A percentile compares a stretch with the other conserved stretches of the same genome.
Evolutionary conservation across 495 filamentous ascomycete species (phyloP).

Genomic region (Penicillium bovifimosum): DNA sequence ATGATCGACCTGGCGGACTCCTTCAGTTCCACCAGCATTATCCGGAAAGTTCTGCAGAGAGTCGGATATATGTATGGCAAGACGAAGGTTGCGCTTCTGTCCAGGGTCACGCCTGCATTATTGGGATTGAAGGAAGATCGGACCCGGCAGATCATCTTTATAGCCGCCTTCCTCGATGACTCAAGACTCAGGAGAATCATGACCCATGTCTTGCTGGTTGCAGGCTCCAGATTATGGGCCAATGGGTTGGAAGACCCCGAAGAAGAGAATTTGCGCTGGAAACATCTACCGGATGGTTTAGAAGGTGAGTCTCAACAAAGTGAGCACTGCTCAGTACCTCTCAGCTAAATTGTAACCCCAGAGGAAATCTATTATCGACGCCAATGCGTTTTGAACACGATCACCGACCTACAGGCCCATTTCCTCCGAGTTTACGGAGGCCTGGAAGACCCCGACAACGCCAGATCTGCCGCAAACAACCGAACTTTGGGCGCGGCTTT

Average conservation of each 20-base stretch:
- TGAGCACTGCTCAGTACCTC: too few relatives aligned
- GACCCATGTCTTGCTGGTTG: constrained; percentile 54
- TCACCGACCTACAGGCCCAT: constrained; percentile 69
- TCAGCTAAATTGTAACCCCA: constrained; percentile 22
- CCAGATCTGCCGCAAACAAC: constrained; percentile 7
- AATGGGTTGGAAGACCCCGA: constrained; percentile 23
- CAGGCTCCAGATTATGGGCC: constrained; percentile 61
- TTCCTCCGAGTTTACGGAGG: constrained; percentile 63
- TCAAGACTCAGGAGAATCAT: constrained; percentile 21
- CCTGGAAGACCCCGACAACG: constrained; percentile 26
- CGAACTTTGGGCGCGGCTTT: constrained; percentile 8
- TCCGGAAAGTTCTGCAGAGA: constrained; percentile 15
- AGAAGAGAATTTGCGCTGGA: constrained; percentile 53
- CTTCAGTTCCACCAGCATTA: constrained; percentile 29
- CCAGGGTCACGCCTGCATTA: constrained; percentile 21
- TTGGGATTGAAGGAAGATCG: constrained; percentile 38
- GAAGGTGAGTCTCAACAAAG: constrained; percentile 53
- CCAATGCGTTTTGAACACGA: constrained; percentile 63
- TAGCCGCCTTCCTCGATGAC: constrained; percentile 29
- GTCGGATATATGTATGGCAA: constrained; percentile 29
- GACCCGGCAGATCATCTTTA: constrained; percentile 35
- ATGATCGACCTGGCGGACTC: constrained; percentile 35
- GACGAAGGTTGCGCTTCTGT: constrained; percentile 15
- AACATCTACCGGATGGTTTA: constrained; percentile 63
- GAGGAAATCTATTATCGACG: constrained; percentile 70